phyloP scores from a whole-genome alignment of 2,329 filamentous ascomycete species.

The Epichloe brachyelytri region DNA sequence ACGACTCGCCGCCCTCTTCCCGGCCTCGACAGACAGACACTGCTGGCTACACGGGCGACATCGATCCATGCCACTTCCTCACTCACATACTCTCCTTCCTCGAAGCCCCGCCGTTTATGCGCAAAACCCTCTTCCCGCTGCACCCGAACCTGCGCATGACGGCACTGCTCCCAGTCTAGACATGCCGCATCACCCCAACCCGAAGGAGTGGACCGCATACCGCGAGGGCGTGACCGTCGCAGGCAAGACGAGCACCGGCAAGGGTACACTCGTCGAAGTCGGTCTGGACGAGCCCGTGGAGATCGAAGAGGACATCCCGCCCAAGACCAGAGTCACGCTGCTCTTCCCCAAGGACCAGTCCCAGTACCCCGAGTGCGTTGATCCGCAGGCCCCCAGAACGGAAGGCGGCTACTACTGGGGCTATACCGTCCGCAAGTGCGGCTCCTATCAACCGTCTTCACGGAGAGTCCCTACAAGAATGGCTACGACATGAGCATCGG shows the following conservation, averaged over 20 bases:
- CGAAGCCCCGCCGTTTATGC: conserved; percentile 73
- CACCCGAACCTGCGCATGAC: conserved; percentile 67
- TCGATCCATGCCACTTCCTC: conserved; percentile 69
- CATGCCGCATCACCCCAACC: conserved; percentile 71
- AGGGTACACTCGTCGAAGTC: conserved; percentile 43
- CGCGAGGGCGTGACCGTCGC: conserved; percentile 60
- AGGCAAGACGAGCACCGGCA: conserved; percentile 27
- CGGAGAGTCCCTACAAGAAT: conserved; percentile 58
- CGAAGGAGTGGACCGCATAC: conserved; percentile 66
- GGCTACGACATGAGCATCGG: conserved; percentile 78
- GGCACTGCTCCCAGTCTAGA: conserved; percentile 62
- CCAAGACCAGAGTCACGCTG: conserved; percentile 62
- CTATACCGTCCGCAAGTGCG: conserved; percentile 54
- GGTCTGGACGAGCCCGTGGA: conserved; percentile 42
- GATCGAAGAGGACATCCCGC: conserved; percentile 49
- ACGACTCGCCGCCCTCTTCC: conserved; percentile 45
- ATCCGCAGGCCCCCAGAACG: conserved; percentile 56
- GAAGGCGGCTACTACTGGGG: conserved; percentile 82
- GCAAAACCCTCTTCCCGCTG: conserved; percentile 60
- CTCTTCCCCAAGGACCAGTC: conserved; percentile 37
- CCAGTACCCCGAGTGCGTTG: conserved; percentile 43
- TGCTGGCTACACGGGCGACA: conserved; percentile 50
- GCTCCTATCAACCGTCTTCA: conserved; percentile 62
- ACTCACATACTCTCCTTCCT: conserved; percentile 68
- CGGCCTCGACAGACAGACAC: conserved; percentile 36